Conservation (phyloP, 768 basidiomycete genomes). For the Tulasnella sp. region DNA sequence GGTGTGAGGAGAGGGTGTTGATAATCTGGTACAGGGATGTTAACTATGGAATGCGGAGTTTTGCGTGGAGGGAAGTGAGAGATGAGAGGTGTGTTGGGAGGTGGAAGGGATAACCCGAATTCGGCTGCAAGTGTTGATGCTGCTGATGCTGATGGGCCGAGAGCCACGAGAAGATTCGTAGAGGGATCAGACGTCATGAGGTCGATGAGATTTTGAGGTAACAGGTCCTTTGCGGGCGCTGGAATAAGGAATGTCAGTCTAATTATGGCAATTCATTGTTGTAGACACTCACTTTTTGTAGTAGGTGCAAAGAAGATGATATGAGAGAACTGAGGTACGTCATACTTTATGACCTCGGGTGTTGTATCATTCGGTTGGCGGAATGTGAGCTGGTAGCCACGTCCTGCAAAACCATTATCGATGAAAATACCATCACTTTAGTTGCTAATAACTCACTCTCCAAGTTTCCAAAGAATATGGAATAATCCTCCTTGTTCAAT, state of each 20-base stretch:
- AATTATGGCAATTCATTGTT: not conserved
- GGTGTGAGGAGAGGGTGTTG: constrained; percentile 32
- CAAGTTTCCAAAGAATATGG: constrained; percentile 68
- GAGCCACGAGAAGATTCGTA: constrained; percentile 73
- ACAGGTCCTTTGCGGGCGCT: constrained; percentile 64
- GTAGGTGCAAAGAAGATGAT: constrained; percentile 78
- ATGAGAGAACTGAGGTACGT: constrained; percentile 65
- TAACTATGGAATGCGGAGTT: constrained; percentile 51
- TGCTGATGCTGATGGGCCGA: constrained; percentile 62
- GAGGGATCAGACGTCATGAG: constrained; percentile 43
- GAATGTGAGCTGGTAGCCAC: constrained; percentile 80
- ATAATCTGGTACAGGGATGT: constrained; percentile 39
- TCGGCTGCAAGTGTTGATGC: constrained; percentile 72
- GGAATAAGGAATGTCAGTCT: not conserved
- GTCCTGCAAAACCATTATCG: constrained; percentile 32
- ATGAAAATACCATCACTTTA: not conserved
- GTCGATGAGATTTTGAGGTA: constrained; percentile 64
- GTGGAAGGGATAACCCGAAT: constrained; percentile 81
- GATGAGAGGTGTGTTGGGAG: constrained; percentile 67
- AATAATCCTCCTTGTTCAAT: constrained; percentile 54
- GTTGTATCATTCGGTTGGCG: constrained; percentile 63
- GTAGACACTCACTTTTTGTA: constrained; percentile 55
- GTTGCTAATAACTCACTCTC: constrained; percentile 37
- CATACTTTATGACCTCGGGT: constrained; percentile 55
- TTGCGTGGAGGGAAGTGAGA: constrained; percentile 73